phyloP scores from a whole-genome alignment of 73 alveolate genomes.

The Paramecium sexaurelia region DNA sequence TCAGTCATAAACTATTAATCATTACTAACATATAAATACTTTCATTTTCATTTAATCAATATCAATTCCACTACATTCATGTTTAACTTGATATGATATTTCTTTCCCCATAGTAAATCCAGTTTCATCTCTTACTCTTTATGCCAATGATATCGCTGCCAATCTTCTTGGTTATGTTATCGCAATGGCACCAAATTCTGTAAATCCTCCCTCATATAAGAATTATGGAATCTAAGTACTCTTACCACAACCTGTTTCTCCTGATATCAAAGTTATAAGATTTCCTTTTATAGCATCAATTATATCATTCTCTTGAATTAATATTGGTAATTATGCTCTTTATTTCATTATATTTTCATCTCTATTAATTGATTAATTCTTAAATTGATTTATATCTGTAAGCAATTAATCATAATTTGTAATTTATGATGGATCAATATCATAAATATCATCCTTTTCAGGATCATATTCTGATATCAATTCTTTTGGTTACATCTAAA shows the following conservation, averaged over 20 bases:
- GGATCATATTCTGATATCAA: constrained; percentile 17
- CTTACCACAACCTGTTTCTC: constrained; percentile 99
- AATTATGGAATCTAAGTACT: constrained; percentile 96
- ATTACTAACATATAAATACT: background rate
- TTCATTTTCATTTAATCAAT: constrained; percentile 83
- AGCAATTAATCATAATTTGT: constrained; percentile 47
- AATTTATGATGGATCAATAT: background rate
- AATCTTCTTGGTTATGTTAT: constrained; percentile 99
- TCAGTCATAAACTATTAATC: constrained; percentile 94
- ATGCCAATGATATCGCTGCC: constrained; percentile 95
- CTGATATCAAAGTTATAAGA: constrained; percentile 93
- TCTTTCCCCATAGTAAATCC: constrained; percentile 85
- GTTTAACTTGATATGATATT: constrained; percentile 96
- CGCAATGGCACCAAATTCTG: constrained; percentile 81
- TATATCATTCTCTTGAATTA: constrained; percentile 92
- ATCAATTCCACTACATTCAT: constrained; percentile 78
- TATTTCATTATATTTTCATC: constrained; percentile 69
- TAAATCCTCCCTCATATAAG: constrained; percentile 87
- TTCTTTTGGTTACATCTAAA: background rate
- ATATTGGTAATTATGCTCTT: constrained; percentile 87
- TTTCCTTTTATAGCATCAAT: constrained; percentile 91
- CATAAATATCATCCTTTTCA: constrained; percentile 38
- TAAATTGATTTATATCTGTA: constrained; percentile 10
- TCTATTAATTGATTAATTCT: constrained; percentile 35
- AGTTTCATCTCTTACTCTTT: constrained; percentile 94